Conservation (phyloP, 768 basidiomycete genomes). For the Tulasnella calospora region DNA sequence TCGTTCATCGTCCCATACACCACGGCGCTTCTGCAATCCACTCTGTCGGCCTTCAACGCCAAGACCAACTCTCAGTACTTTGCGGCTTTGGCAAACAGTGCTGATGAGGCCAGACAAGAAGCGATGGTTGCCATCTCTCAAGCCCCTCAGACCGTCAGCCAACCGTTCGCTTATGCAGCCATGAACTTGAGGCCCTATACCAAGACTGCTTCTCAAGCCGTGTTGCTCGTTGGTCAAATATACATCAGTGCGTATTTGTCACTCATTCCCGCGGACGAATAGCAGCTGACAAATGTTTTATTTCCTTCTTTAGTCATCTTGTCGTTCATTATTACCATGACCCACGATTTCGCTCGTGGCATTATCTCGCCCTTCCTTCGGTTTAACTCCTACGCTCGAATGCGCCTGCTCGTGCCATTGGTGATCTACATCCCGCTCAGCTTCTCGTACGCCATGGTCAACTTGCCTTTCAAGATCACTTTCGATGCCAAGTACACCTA, state of each 20-base stretch:
- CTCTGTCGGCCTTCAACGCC: conserved; percentile 16
- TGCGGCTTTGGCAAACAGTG: conserved; percentile 37
- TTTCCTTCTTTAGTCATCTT: conserved; percentile 8
- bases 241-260: conserved; percentile 31
- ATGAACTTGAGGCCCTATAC: conserved; percentile 36
- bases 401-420: conserved; percentile 39
- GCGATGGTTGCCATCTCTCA: conserved; percentile 38
- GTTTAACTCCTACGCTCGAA: conserved; percentile 36
- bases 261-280: not conserved
- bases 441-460: conserved; percentile 43
- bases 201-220: conserved; percentile 33
- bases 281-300: not conserved
- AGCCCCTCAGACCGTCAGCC: conserved; percentile 36
- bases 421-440: conserved; percentile 40
- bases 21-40: conserved; percentile 31
- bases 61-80: conserved; percentile 26
- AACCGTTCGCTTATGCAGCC: conserved; percentile 31
- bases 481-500: conserved; percentile 39
- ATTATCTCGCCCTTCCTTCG: conserved; percentile 40
- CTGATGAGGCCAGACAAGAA: conserved; percentile 25
- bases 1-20: conserved; percentile 43
- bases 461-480: conserved; percentile 43
- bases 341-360: conserved; percentile 35
- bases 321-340: conserved; percentile 32
- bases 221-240: conserved; percentile 36